These are phyloP conservation scores for Eucalyptus regnans DNA, from an alignment of 345 rosid genomes.

Conservation along the genomic window DNA sequence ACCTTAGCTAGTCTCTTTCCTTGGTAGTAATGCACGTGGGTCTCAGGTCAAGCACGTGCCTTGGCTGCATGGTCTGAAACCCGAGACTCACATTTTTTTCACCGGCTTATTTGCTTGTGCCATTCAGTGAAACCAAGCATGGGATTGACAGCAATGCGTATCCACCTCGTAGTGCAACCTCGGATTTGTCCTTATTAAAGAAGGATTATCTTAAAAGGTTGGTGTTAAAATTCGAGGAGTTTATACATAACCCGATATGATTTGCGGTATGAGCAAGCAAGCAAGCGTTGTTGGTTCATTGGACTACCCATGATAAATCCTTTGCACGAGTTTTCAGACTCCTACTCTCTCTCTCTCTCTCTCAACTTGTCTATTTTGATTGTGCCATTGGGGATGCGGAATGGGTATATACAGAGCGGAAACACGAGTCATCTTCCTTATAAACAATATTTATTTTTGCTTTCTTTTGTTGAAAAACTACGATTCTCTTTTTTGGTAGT, in stretches of 20 bases:
- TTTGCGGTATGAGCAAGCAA: background rate
- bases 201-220: background rate
- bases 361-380: background rate
- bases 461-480: background rate
- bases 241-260: background rate
- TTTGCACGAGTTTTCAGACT: background rate
- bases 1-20: background rate
- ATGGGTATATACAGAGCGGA: background rate
- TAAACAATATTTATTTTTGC: background rate
- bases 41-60: background rate
- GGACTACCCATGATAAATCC: background rate
- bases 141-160: background rate
- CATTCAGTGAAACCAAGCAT: background rate
- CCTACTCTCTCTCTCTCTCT: background rate
- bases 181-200: background rate
- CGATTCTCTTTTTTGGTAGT: background rate
- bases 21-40: background rate
- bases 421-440: background rate
- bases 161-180: background rate
- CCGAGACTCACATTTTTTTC: background rate
- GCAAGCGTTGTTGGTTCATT: background rate
- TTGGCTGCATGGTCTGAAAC: background rate
- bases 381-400: background rate
- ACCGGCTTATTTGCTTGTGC: background rate
- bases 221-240: background rate